Base-by-base conservation (phyloP, 2,329 filamentous ascomycete species). In the Calonectria pseudoturangicola region DNA sequence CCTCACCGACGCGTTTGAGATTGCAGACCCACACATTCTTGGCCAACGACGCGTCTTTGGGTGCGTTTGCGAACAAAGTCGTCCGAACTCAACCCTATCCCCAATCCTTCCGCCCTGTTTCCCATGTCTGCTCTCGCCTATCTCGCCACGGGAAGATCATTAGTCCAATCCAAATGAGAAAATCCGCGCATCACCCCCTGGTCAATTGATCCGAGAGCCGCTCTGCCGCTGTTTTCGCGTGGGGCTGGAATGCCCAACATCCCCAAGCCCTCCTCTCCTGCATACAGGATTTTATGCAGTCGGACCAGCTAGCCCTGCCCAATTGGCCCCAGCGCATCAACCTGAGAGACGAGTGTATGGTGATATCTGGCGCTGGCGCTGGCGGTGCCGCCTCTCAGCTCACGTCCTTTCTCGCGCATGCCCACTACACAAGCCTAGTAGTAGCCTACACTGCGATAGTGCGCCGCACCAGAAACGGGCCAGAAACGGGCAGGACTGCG, bases 71-170 rank as follows among this genome's bases (percentile, higher is more conserved):
- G 28, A 66, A 62, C 51, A 65, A 30, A 68, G 30, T 62, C 28
- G 9, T 56, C 41, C 51, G 47, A 68, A 70, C 64, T 64, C 30
- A 56, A 65, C 41, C 56, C 66, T 62, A 73, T 71, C 56, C 58
- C 25, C 47, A 63, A 33, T 58, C 27, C 63, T 39, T 51, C 41
- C 15, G n/a, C 28, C 69, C 30, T 56, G 69, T 64, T 67, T 64
- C 28, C 39, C 54, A 58, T 70, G 70, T 74, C 74, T 74, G 71
- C 63, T 67, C 77, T 79, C 78, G 78, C 78, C 73, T 75, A 79
- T 79, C 78, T 79, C 70, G 71, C 72, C 41, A 60, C 78, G 78
- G 78, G 78, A 79, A 74, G 78, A 79, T 80, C 77, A 78, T 66
- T 66, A 60, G 62, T 64, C 71, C 48, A 50, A 15, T 27, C 64